A percentile compares a stretch with the other conserved stretches of the same genome.
These are phyloP conservation scores for Pseudophaeomoniella oleicola DNA, from an alignment of 2,329 filamentous ascomycete species.

Conservation along the genomic window DNA sequence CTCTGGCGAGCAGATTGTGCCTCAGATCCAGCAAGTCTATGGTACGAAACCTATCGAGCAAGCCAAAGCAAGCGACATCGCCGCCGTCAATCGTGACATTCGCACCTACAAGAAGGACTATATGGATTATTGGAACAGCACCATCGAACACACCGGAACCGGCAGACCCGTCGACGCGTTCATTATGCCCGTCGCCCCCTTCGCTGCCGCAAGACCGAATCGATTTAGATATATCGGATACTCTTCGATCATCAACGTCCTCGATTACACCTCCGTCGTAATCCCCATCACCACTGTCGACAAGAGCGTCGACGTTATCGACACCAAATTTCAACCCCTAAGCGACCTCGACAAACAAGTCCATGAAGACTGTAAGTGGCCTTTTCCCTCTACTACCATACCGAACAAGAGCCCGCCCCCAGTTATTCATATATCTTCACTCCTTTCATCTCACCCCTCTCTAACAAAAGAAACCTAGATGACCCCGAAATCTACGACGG, in stretches of 20 bases:
- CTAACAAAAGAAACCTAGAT: constrained; percentile 14
- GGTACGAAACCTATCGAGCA: constrained; percentile 17
- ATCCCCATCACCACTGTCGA: constrained; percentile 42
- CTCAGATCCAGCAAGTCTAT: constrained; percentile 25
- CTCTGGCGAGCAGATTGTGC: constrained; percentile 39
- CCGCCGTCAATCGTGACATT: constrained; percentile 36
- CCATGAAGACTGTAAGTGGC: constrained; percentile 24
- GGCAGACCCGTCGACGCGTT: constrained; percentile 39
- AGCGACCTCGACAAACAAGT: constrained; percentile 27
- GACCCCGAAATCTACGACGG: constrained; percentile 34
- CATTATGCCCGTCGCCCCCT: constrained; percentile 26
- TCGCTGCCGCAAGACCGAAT: constrained; percentile 20
- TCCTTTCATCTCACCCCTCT: background rate
- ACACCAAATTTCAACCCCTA: constrained; percentile 21
- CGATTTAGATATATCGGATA: constrained; percentile 34
- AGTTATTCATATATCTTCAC: background rate
- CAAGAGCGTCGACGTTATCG: constrained; percentile 31
- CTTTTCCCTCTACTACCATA: background rate
- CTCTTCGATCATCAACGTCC: constrained; percentile 32
- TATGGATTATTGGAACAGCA: constrained; percentile 50
- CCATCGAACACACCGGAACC: constrained; percentile 24
- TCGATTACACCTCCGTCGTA: constrained; percentile 41
- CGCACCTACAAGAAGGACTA: constrained; percentile 43
- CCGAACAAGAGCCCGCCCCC: too few relatives aligned
- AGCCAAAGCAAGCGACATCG: constrained; percentile 27